Evolutionary conservation across 345 rosid genomes (phyloP), one percentile per base, ranked within the genome.

Genomic region (Aquilaria sinensis): DNA sequence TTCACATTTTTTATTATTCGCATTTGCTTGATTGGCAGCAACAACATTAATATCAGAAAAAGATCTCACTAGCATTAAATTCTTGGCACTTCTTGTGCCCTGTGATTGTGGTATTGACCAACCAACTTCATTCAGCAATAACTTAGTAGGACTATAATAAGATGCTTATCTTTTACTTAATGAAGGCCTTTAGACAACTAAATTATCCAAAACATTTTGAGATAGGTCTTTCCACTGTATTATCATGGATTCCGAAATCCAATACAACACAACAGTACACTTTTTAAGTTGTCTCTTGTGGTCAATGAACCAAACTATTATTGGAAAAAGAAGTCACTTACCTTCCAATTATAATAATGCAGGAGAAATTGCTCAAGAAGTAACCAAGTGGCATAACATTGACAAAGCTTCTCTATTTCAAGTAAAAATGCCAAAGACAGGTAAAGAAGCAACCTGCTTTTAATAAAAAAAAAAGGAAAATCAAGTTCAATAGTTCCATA

Each of bases 281-380:
- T 65, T 55, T 15, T 31, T 47, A 56, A 31, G 68, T 8, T 37
- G 43, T 30, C 54, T 60, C 66, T 58, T 47, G 51, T 58, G n/a
- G 65, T 13, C 62, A 53, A 58, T 4, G 65, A 56, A 51, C 68
- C 54, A 73, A 47, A 57, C 14, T 53, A 41, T 46, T 53, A 51
- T 4, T 32, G 54, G 43, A 47, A 61, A 50, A 31, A 33, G 49
- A 63, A 52, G 67, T 59, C n/a, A 59, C 60, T 32, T 80, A 89
- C 98, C 96, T 87, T 92, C 98, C 98, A 92, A 69, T 87, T 85
- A 72, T 92, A 81, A 75, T 71, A 76, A 66, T 90, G 80, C 41
- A 92, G 72, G 65, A 92, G 90, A 84, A 85, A 87, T 63, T 89
- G 96, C 77, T 92, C 98, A 51, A 92, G 96, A 74, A 92, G 92